These are phyloP conservation scores for Colletotrichum sp. DNA, from an alignment of 2,329 filamentous ascomycete species.

Conservation along the genomic window DNA sequence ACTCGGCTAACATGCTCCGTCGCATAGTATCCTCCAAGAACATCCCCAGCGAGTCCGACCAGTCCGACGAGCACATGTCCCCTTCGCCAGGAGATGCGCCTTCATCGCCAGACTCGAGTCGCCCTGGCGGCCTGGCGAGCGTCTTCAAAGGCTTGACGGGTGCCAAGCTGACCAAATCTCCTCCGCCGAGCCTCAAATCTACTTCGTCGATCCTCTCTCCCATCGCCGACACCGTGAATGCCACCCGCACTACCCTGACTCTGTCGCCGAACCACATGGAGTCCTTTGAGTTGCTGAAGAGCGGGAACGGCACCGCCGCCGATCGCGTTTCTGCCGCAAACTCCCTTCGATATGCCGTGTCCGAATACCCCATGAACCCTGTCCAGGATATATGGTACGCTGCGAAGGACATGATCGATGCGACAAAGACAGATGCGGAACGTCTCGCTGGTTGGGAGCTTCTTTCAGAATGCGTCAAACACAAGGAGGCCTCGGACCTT, in stretches of 20 bases:
- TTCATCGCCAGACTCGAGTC: constrained; percentile 60
- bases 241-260: constrained; percentile 42
- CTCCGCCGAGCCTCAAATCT: constrained; percentile 47
- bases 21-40: constrained; percentile 11
- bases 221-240: constrained; percentile 51
- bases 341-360: constrained; percentile 59
- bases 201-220: constrained; percentile 38
- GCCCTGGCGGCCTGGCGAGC: constrained; percentile 62
- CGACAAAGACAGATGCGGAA: constrained; percentile 55
- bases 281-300: constrained; percentile 58
- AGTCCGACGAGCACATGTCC: constrained; percentile 59
- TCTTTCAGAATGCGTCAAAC: constrained; percentile 68
- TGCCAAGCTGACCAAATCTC: constrained; percentile 58
- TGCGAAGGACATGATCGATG: constrained; percentile 68
- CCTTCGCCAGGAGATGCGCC: constrained; percentile 62
- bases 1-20: constrained; percentile 20
- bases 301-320: constrained; percentile 46
- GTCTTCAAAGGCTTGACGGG: constrained; percentile 68
- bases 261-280: constrained; percentile 59
- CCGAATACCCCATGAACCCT: constrained; percentile 63
- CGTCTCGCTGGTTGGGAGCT: constrained; percentile 70
- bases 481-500: constrained; percentile 66
- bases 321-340: constrained; percentile 64
- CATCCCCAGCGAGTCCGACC: background rate
- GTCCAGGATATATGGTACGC: constrained; percentile 70